Conservation (phyloP, 805 yeast genomes). For the Blastobotrys americana region DNA sequence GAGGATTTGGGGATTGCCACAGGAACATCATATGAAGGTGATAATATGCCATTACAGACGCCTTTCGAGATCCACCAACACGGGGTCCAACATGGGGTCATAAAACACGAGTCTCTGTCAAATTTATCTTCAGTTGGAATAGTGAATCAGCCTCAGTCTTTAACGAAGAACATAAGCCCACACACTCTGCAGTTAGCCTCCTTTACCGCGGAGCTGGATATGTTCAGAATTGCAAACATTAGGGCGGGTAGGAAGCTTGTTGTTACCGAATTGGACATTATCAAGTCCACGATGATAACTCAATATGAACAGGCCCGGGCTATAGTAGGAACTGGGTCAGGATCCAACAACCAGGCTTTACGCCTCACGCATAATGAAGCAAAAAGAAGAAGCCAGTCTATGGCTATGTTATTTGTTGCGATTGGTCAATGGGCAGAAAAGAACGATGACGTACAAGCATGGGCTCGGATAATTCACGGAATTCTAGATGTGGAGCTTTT, state of each 20-base stretch:
- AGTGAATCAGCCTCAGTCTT: not conserved
- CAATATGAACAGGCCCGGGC: constrained; percentile 11
- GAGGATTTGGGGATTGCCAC: constrained; percentile 1
- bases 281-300: constrained; percentile 15
- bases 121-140: not conserved
- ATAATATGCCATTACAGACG: not conserved
- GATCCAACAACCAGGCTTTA: not conserved
- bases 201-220: constrained; percentile 26
- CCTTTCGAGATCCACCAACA: not conserved
- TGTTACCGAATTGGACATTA: constrained; percentile 9
- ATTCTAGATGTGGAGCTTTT: constrained; percentile 26
- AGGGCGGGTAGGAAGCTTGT: not conserved
- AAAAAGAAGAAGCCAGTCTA: not conserved
- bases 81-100: not conserved
- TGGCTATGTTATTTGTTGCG: not conserved
- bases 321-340: not conserved
- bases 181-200: constrained; percentile 29
- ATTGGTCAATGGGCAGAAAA: not conserved
- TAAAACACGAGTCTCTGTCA: no score
- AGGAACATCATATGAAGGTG: constrained; percentile 6
- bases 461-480: constrained; percentile 2
- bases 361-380: not conserved
- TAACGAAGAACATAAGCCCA: constrained; percentile 21
- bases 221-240: constrained; percentile 13
- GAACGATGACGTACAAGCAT: not conserved